phyloP scores from a whole-genome alignment of 2,329 filamentous ascomycete species.

The Exophiala dermatitidis region DNA sequence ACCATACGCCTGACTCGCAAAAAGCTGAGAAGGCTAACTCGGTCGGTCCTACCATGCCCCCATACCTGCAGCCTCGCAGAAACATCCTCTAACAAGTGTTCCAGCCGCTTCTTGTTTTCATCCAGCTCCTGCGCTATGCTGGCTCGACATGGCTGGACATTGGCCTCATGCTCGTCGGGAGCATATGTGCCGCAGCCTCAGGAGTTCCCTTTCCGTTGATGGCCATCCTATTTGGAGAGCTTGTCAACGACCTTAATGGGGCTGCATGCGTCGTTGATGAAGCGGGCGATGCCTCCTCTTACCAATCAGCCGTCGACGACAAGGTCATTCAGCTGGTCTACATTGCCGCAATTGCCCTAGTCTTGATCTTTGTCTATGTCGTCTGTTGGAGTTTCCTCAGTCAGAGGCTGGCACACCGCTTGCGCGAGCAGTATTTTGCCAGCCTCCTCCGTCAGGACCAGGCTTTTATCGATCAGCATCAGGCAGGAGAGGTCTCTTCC shows the following conservation, averaged over 20 bases:
- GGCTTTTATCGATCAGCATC: constrained; percentile 32
- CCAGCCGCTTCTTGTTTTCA: constrained; percentile 3
- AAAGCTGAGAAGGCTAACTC: too few species aligned
- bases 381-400: constrained; percentile 59
- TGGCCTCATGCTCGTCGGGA: constrained; percentile 25
- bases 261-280: constrained; percentile 10
- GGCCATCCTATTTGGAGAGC: constrained; percentile 36
- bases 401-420: constrained; percentile 55
- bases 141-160: constrained; percentile 10
- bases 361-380: constrained; percentile 52
- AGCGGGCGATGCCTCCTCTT: not conserved
- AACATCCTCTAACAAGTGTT: not conserved
- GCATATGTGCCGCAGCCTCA: constrained; percentile 32
- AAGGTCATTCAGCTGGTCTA: not conserved
- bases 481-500: constrained; percentile 42
- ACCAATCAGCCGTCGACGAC: constrained; percentile 30
- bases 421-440: constrained; percentile 45
- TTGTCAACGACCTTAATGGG: constrained; percentile 35
- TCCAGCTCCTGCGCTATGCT: constrained; percentile 12
- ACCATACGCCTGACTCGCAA: too few species aligned
- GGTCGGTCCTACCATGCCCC: too few species aligned
- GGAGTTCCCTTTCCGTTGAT: constrained; percentile 37
- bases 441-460: constrained; percentile 27
- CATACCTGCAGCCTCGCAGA: too few species aligned
- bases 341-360: not conserved